Evolutionary conservation across 1,284 basidiomycete genomes (phyloP).

Genomic region (Cutaneotrichosporon cavernicola): DNA sequence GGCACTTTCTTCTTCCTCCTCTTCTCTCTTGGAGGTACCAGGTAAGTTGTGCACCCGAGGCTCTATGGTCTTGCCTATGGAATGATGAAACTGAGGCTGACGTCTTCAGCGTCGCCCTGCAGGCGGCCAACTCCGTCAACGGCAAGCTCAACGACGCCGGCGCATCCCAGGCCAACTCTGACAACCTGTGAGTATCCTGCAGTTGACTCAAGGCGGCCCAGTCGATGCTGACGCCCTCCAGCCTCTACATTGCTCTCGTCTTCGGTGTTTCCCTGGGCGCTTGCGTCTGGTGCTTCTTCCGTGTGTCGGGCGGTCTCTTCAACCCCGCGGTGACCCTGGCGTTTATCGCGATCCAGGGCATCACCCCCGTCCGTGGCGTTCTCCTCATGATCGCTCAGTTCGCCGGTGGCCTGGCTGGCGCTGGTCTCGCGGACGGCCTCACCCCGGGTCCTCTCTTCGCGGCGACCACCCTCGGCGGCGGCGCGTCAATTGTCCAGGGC

Average conservation of each 20-base stretch:
- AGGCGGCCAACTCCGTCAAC: constrained; percentile 44
- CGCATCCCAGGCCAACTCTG: constrained; percentile 41
- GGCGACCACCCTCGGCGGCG: constrained; percentile 49
- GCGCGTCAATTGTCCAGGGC: constrained; percentile 42
- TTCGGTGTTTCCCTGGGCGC: constrained; percentile 56
- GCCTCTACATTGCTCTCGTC: constrained; percentile 55
- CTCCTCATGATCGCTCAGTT: constrained; percentile 54
- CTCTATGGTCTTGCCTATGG: no score
- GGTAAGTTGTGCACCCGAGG: constrained; percentile 29
- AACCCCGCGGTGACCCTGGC: constrained; percentile 56
- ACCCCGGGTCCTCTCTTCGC: constrained; percentile 49
- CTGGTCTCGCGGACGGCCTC: constrained; percentile 52
- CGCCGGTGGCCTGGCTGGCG: constrained; percentile 55
- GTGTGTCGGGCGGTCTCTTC: constrained; percentile 52
- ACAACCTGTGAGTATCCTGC: constrained; percentile 35
- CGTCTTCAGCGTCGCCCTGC: constrained; percentile 45
- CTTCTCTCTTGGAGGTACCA: constrained; percentile 52
- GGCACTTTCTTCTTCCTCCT: constrained; percentile 56
- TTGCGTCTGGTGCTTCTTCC: constrained; percentile 56
- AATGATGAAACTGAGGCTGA: constrained; percentile 1
- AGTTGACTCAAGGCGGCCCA: background rate
- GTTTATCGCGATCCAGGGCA: constrained; percentile 53
- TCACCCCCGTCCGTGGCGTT: constrained; percentile 50
- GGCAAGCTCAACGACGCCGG: constrained; percentile 34
- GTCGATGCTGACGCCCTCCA: constrained; percentile 33